A percentile compares a stretch with the other conserved stretches of the same genome.
Conservation (phyloP, 1,284 basidiomycete species). For the Tetrapyrgos nigripes region DNA sequence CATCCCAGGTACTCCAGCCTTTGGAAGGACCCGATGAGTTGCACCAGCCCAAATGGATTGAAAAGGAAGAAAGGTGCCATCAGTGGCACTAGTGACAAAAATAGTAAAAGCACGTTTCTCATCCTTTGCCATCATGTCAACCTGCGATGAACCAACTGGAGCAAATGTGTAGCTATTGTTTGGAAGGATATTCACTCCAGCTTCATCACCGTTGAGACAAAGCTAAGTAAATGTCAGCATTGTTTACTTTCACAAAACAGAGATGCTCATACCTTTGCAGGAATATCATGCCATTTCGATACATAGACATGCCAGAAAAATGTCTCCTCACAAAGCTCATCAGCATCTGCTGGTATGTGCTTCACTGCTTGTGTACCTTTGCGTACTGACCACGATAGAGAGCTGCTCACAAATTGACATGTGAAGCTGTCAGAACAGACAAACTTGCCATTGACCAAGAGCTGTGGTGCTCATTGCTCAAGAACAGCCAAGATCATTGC, state of each 20-base stretch:
- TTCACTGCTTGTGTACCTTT: constrained; percentile 24
- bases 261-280: too few species aligned
- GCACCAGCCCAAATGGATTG: constrained; percentile 35
- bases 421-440: constrained; percentile 27
- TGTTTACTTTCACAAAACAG: too few species aligned
- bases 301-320: constrained; percentile 26
- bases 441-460: constrained; percentile 18
- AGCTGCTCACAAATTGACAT: constrained; percentile 20
- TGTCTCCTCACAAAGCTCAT: constrained; percentile 19
- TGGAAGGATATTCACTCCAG: constrained; percentile 23
- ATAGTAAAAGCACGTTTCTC: constrained; percentile 38
- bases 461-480: constrained; percentile 7
- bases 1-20: constrained; percentile 17
- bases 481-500: constrained; percentile 21
- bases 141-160: constrained; percentile 28
- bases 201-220: constrained; percentile 29
- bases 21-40: constrained; percentile 23
- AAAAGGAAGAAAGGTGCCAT: constrained; percentile 34
- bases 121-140: constrained; percentile 31
- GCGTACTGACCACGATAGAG: constrained; percentile 27
- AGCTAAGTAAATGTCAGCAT: too few species aligned
- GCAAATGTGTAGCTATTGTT: constrained; percentile 26
- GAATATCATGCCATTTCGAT: constrained; percentile 26
- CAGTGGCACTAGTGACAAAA: constrained; percentile 27
- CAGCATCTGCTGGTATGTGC: constrained; percentile 24